These are phyloP conservation scores for Nicotiana rustica DNA, from an alignment of 305 asterid species.

Conservation along the genomic window DNA sequence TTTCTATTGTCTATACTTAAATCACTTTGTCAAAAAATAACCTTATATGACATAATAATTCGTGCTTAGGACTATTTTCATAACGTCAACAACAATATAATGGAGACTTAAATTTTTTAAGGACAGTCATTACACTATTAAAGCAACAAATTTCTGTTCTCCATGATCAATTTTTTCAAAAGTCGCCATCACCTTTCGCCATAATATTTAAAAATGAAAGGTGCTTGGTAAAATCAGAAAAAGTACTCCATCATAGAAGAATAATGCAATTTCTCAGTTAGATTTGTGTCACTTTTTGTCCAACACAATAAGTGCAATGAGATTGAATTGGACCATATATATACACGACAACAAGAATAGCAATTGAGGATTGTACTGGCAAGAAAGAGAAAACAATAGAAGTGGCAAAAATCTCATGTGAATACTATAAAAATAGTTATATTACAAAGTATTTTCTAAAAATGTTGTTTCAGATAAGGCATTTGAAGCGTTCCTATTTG, in stretches of 20 bases:
- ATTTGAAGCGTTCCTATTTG: neutral
- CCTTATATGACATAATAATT: neutral
- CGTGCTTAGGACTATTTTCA: too few relatives aligned
- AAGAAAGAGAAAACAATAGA: neutral
- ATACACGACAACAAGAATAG: neutral
- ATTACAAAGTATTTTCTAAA: neutral
- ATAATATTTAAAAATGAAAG: too few relatives aligned
- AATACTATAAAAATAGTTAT: constrained; percentile 12
- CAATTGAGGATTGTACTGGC: neutral
- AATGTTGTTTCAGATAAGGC: neutral
- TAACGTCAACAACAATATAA: too few relatives aligned
- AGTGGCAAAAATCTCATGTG: neutral
- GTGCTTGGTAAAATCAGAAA: too few relatives aligned
- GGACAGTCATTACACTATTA: too few relatives aligned
- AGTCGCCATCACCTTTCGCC: too few relatives aligned
- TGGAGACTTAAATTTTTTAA: too few relatives aligned
- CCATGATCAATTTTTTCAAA: too few relatives aligned
- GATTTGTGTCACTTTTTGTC: too few relatives aligned
- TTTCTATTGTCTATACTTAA: neutral
- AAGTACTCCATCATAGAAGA: too few relatives aligned
- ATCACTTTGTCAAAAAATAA: neutral
- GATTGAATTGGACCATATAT: neutral
- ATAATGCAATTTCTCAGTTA: too few relatives aligned
- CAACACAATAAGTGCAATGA: neutral
- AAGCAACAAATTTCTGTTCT: too few relatives aligned